Evolutionary conservation across 352 stramenopile species (phyloP), one percentile per base, ranked within the genome.

Genomic region (Elongisporangium anandrum): DNA sequence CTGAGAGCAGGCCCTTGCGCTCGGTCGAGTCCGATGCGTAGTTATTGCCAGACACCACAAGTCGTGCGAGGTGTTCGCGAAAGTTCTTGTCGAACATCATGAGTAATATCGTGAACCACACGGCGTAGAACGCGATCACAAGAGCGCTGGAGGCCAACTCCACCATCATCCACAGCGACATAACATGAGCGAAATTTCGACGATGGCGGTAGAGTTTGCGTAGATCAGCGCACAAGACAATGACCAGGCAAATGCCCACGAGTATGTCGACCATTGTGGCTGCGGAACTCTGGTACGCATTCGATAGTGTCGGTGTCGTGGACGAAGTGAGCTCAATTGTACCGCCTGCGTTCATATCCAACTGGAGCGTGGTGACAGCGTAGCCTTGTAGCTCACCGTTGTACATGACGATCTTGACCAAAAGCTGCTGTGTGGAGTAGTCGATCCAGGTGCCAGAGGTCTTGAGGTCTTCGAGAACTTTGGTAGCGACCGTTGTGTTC

Each of bases 301-400:
- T 65, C 2, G 70, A 68, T 13, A 72, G 52, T 8, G 70, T 60
- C 0, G 73, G 61, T 10, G 69, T 80, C 1, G 70, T 79, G 5
- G 57, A 69, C 0, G 60, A 73, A n/a, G 57, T 69, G 7, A 68
- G 51, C 3, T 74, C 54, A 16, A 84, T 56, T 3, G n/a, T 67
- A 1, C 76, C 76, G 0, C 76, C 76, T 23, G 62, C 61, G 22
- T 68, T 50, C 52, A 84, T 77, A 7, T 59, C 39, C 17, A 87
- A 19, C 21, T 51, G 53, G 50, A 85, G 66, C 48, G 79, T 49
- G 3, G 72, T 83, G 45, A 81, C 66, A 0, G 66, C 70, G 23
- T 81, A 82, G 1, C 62, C 64, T 20, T 85, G 59, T 6, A 87
- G 39, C 50, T 87, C 77, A 23, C 77, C 74, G 23, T 87, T 83